phyloP scores from a whole-genome alignment of 805 yeast species.

The Kazachstania bromeliacearum region DNA sequence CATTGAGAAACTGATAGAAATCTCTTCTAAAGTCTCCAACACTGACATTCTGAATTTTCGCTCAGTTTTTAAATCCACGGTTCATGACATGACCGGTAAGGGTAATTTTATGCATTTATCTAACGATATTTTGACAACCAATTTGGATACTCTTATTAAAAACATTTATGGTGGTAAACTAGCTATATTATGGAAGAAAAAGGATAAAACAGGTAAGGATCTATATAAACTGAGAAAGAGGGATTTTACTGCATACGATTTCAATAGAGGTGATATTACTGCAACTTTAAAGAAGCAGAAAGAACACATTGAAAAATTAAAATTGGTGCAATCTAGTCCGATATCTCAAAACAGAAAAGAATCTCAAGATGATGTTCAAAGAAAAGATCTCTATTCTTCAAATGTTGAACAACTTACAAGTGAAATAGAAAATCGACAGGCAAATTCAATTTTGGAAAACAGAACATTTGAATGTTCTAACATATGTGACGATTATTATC shows the following conservation, averaged over 20 bases:
- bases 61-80: slow-evolving; percentile 62
- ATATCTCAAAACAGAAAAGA: neutral
- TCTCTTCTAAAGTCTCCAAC: slow-evolving; percentile 37
- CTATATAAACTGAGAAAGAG: slow-evolving; percentile 5
- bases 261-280: slow-evolving; percentile 19
- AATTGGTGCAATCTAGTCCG: slow-evolving; percentile 4
- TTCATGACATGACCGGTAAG: slow-evolving; percentile 50
- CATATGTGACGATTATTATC: slow-evolving; percentile 6
- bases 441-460: neutral
- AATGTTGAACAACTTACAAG: neutral
- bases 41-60: slow-evolving; percentile 44
- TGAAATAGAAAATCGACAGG: neutral
- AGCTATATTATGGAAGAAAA: slow-evolving; percentile 41
- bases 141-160: slow-evolving; percentile 27
- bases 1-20: slow-evolving; percentile 36
- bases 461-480: neutral
- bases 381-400: neutral
- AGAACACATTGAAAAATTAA: slow-evolving; percentile 7
- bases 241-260: slow-evolving; percentile 13
- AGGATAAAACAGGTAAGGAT: slow-evolving; percentile 34
- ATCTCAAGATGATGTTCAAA: neutral
- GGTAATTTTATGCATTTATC: slow-evolving; percentile 29
- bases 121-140: slow-evolving; percentile 33
- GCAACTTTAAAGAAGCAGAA: slow-evolving; percentile 11
- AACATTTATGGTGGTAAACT: slow-evolving; percentile 29